Base-by-base conservation (phyloP, 2,329 filamentous ascomycete species). In the Paecilomyces variotii region DNA sequence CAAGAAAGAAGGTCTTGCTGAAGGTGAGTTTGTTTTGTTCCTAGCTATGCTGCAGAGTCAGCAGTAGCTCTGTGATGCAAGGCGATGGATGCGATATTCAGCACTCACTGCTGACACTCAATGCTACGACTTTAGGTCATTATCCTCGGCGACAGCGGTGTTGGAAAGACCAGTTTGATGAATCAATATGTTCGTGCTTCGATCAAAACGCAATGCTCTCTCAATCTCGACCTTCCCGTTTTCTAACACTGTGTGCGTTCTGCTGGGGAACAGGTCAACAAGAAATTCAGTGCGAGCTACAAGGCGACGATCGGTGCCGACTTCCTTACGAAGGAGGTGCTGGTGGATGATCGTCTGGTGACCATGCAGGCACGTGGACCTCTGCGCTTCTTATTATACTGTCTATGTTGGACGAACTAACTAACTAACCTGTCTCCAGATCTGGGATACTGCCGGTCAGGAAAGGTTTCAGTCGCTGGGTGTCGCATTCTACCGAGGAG, bases 161-260 rank as follows among this genome's bases (percentile, higher is more conserved):
- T 99, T 63, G 94, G 94, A 76, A 99, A 99, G 84, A 99, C 94
- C 62, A 97, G 91, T 78, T 87, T 99, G 85, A 99, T 99, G 94
- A 99, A 99, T 81, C 94, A 99, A 97, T 99, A 97, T 90, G 94
- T 97, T 86, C 76, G 89, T 69, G 59, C 54, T 59, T 63, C 32
- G 57, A 57, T 60, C 10, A 27, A 12, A 55, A 51, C 45, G 35
- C 5, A 32, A 39, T 26, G 26, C 26, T 45, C 35, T 32, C 32
- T n/a, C 14, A 25, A 28, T 26, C 52, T 32, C 7, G 7, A 25
- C n/a, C 39, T 24, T 14, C 52, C 25, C 27, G 4, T 39, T 49
- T 39, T 25, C 67, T 67, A 59, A 68, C 61, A 50, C 12, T 52
- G 7, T 32, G 7, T 32, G 30, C 55, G 24, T 49, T 45, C 57